phyloP scores from a whole-genome alignment of 306 rosid genomes.

The Ammopiptanthus mongolicus region DNA sequence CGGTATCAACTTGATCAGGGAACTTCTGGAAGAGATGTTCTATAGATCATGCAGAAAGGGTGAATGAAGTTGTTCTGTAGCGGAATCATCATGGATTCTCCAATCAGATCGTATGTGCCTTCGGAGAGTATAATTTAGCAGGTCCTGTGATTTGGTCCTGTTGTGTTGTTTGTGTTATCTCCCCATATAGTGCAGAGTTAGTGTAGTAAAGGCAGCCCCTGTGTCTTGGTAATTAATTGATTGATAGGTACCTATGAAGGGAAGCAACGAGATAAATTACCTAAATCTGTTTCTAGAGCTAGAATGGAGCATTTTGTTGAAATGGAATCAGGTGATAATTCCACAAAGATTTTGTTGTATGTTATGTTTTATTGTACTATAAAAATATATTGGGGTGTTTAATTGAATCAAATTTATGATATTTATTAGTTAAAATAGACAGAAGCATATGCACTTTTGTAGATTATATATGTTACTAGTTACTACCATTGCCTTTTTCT shows the following conservation, averaged over 20 bases:
- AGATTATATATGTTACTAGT: constrained; percentile 2
- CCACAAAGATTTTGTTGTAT: constrained; percentile 34
- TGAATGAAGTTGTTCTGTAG: constrained; percentile 21
- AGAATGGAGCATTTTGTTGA: constrained; percentile 29
- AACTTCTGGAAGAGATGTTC: constrained; percentile 40
- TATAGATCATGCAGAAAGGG: constrained; percentile 26
- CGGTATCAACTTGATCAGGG: constrained; percentile 16
- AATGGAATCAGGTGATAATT: constrained; percentile 37
- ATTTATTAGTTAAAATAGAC: constrained; percentile 13
- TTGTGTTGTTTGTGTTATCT: constrained; percentile 36
- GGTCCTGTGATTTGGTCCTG: constrained; percentile 31
- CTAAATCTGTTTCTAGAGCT: constrained; percentile 18
- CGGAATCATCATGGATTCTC: constrained; percentile 30
- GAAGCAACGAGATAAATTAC: constrained; percentile 26
- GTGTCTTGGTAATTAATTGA: constrained; percentile 15
- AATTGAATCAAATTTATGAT: constrained; percentile 25
- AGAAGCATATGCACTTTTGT: constrained; percentile 15
- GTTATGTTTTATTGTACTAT: constrained; percentile 19
- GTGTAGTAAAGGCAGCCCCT: constrained; percentile 35
- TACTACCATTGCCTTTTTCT: not conserved
- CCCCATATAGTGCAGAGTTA: constrained; percentile 35
- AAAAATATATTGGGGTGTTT: constrained; percentile 20
- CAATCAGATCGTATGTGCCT: constrained; percentile 31
- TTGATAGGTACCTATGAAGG: constrained; percentile 3
- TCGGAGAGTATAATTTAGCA: constrained; percentile 33